These are phyloP conservation scores for Brassica napus DNA, from an alignment of 345 rosid genomes.

Conservation along the genomic window Da-Ae NC_063450.1:7790501-7791000, in stretches of 20 bases:
- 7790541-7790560: conserved; percentile 72
- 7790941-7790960: conserved; percentile 80
- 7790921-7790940: conserved; percentile 61
- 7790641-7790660: conserved; percentile 54
- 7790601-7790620: conserved; percentile 60
- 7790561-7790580: conserved; percentile 55
- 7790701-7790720: conserved; percentile 84
- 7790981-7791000: conserved; percentile 71
- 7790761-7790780: conserved; percentile 61
- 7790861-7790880: conserved; percentile 59
- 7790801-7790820: conserved; percentile 72
- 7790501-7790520: conserved; percentile 74
- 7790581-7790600: conserved; percentile 67
- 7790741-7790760: conserved; percentile 73
- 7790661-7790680: conserved; percentile 48
- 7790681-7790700: conserved; percentile 84
- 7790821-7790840: conserved; percentile 54
- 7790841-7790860: conserved; percentile 44
- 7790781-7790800: conserved; percentile 59
- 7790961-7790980: conserved; percentile 67
- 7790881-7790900: conserved; percentile 66
- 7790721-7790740: conserved; percentile 76
- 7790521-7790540: conserved; percentile 95
- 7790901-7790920: conserved; percentile 68
- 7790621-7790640: conserved; percentile 77